Evolutionary conservation across 805 yeast genomes (phyloP), one percentile per base, ranked within the genome.

Genomic region (Pichia californica): DNA sequence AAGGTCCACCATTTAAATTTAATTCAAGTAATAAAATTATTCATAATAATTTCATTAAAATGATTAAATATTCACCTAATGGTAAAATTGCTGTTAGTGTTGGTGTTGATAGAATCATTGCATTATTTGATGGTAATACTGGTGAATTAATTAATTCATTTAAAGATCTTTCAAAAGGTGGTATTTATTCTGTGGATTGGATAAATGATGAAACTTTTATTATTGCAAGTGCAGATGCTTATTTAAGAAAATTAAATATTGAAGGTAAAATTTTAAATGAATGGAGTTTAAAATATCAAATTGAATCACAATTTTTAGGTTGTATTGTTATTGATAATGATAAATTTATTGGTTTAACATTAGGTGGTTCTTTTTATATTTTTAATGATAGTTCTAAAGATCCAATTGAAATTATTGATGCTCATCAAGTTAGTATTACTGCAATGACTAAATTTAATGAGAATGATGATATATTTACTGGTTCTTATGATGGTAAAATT

Each of bases 1-100:
- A 80, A 42, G 98, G 98, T 1, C 96, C 97, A 4, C 99, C 99
- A 0, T 93, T 89, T 72, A 86, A 86, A 60, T 93, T 91, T 58
- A 71, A 76, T 34, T 72, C 76, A 35, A 78, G 89, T 55, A 76
- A 79, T 38, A 73, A 94, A 53, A 83, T 80, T 5, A 69, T 79
- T 52, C 97, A 91, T 62, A 67, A 77, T 15, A 88, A 85, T 57
- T 83, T 87, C 49, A 78, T 87, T 23, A 74, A 88, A 52, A 96
- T 81, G 55, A 93, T 88, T 8, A 74, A 77, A 51, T 93, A 81
- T 59, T 79, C 95, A 4, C 88, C 89, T 19, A 83, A 81, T 54
- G 98, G 97, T 19, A 73, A 74, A 43, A 72, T 67, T 58, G 72
- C 86, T 11, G 82, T 82, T 9, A 77, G 88, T 54, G 96, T 83